Percentiles rank a stretch among this genome's conserved stretches.
These are phyloP conservation scores for Boletellus emodensis DNA, from an alignment of 768 basidiomycete genomes.

Conservation along the genomic window DNA sequence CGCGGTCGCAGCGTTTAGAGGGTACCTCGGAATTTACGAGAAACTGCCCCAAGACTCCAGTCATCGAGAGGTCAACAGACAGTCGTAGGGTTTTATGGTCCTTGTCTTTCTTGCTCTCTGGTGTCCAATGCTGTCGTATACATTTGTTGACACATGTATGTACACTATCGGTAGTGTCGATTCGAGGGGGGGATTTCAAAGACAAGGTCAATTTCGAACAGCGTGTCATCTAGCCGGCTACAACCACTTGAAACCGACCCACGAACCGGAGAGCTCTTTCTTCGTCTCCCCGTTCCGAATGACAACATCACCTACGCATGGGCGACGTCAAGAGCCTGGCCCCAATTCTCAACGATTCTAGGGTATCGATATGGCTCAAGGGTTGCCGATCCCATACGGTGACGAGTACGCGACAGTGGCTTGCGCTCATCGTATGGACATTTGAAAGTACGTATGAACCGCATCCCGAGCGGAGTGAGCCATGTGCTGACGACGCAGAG, in stretches of 20 bases:
- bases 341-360: constrained; percentile 46
- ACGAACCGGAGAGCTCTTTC: constrained; percentile 48
- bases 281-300: constrained; percentile 48
- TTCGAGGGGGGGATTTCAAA: neutral
- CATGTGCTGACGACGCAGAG: no score
- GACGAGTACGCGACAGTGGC: constrained; percentile 40
- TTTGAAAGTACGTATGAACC: no score
- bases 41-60: neutral
- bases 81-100: neutral
- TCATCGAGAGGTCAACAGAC: neutral
- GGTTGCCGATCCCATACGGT: constrained; percentile 53
- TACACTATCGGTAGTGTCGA: neutral
- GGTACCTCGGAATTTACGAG: neutral
- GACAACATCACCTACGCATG: constrained; percentile 49
- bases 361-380: constrained; percentile 42
- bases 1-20: constrained; percentile 14
- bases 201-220: no score
- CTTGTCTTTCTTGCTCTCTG: neutral
- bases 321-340: constrained; percentile 39
- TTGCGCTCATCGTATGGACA: constrained; percentile 13
- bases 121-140: no score
- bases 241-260: constrained; percentile 41
- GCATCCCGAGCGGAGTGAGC: no score
- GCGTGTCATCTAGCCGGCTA: constrained; percentile 24
- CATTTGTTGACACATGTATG: no score